Percentiles rank a stretch among this genome's conserved stretches.
phyloP scores from a whole-genome alignment of 1,139 yeast genomes.

The Protomyces arabidopsidicola region DNA sequence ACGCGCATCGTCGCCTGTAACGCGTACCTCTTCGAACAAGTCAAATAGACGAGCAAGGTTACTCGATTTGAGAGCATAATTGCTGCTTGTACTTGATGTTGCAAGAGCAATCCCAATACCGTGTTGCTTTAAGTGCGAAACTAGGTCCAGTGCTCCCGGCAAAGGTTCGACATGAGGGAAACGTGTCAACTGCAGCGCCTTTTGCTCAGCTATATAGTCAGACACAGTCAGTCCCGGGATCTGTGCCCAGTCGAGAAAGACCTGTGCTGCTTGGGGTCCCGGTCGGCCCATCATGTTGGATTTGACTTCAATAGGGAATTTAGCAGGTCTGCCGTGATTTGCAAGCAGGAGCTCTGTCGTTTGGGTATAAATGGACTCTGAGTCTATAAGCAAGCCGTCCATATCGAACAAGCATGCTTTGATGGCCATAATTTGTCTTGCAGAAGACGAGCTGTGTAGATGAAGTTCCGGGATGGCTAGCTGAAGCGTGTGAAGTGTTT shows the following conservation, averaged over 20 bases:
- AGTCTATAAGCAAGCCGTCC: conserved; percentile 80
- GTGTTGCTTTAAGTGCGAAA: conserved; percentile 49
- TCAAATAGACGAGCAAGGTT: conserved; percentile 59
- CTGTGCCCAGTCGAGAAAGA: conserved; percentile 61
- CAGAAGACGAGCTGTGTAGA: neutral
- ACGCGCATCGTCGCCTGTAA: conserved; percentile 83
- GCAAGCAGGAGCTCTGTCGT: conserved; percentile 58
- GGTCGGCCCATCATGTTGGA: conserved; percentile 85
- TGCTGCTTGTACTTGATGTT: conserved; percentile 68
- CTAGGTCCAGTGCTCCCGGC: conserved; percentile 78
- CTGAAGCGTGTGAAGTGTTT: too few relatives aligned
- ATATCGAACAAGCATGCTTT: conserved; percentile 84
- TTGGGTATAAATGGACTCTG: conserved; percentile 84
- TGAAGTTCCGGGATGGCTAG: neutral
- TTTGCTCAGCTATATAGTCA: conserved; percentile 52
- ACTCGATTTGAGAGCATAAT: conserved; percentile 61
- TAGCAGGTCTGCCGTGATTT: conserved; percentile 60
- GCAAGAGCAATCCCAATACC: conserved; percentile 81
- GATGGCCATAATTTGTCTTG: conserved; percentile 32
- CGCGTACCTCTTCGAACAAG: conserved; percentile 57
- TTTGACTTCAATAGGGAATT: conserved; percentile 85
- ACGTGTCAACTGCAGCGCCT: conserved; percentile 50
- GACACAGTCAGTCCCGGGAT: conserved; percentile 53
- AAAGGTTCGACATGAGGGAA: conserved; percentile 66
- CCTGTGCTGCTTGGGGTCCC: conserved; percentile 62